These are phyloP conservation scores for Aspergillus ochraceus DNA, from an alignment of 2,329 filamentous ascomycete species.

Conservation along the genomic window DNA sequence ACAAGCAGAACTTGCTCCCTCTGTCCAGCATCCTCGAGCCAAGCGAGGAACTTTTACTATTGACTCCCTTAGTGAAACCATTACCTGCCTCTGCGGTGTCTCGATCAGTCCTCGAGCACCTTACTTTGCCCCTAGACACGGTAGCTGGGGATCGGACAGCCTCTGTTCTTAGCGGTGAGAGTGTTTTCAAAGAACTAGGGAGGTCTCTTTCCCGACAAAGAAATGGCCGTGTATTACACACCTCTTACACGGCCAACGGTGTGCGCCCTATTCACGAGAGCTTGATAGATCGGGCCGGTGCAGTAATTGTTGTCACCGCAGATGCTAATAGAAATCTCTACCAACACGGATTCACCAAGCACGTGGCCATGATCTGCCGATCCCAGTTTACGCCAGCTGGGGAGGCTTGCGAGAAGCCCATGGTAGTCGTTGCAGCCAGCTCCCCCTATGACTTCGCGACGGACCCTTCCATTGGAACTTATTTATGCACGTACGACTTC, in stretches of 20 bases:
- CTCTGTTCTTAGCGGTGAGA: slow-evolving; percentile 84
- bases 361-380: slow-evolving; percentile 88
- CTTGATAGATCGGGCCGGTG: slow-evolving; percentile 81
- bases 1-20: slow-evolving; percentile 82
- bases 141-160: slow-evolving; percentile 57
- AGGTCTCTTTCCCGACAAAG: slow-evolving; percentile 82
- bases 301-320: slow-evolving; percentile 86
- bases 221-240: slow-evolving; percentile 84
- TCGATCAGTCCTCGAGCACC: slow-evolving; percentile 59
- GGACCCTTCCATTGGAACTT: slow-evolving; percentile 86
- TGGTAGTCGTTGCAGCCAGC: slow-evolving; percentile 89
- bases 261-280: slow-evolving; percentile 92
- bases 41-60: slow-evolving; percentile 82
- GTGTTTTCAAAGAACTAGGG: slow-evolving; percentile 87
- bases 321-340: slow-evolving; percentile 94
- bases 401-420: slow-evolving; percentile 66
- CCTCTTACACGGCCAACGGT: slow-evolving; percentile 92
- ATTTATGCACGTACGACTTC: slow-evolving; percentile 94
- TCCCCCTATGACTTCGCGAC: slow-evolving; percentile 96
- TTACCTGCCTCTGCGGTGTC: slow-evolving; percentile 86
- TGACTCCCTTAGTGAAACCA: slow-evolving; percentile 88
- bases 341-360: slow-evolving; percentile 92
- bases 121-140: slow-evolving; percentile 53
- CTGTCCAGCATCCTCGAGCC: slow-evolving; percentile 77
- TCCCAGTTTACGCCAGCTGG: slow-evolving; percentile 40